Percentiles rank a stretch among this genome's conserved stretches.
Conservation (phyloP, 306 rosid genomes). For the Medicago lupulina region DNA sequence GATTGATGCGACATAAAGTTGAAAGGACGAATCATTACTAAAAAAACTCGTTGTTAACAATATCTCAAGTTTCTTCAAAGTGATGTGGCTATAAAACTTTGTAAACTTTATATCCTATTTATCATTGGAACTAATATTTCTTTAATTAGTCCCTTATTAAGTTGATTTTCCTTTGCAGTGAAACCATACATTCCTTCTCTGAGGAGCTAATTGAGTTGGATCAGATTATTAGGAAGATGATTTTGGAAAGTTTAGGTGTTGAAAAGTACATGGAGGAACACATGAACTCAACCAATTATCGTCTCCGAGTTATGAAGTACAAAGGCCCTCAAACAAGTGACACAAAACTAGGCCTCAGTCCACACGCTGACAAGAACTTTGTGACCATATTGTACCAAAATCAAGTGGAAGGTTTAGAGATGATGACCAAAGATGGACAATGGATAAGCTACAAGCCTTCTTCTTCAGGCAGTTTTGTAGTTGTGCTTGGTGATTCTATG, state of each 20-base stretch:
- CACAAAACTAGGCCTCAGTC: slow-evolving; percentile 54
- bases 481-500: slow-evolving; percentile 71
- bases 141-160: background rate
- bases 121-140: too few relatives aligned
- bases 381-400: slow-evolving; percentile 75
- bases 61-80: too few relatives aligned
- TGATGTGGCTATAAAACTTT: too few relatives aligned
- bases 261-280: slow-evolving; percentile 80
- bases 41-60: too few relatives aligned
- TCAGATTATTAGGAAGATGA: slow-evolving; percentile 70
- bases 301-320: slow-evolving; percentile 74
- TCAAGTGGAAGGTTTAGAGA: slow-evolving; percentile 72
- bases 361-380: slow-evolving; percentile 78
- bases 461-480: slow-evolving; percentile 54
- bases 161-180: slow-evolving; percentile 44
- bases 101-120: too few relatives aligned
- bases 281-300: slow-evolving; percentile 67
- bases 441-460: slow-evolving; percentile 73
- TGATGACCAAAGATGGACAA: slow-evolving; percentile 66
- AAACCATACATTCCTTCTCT: slow-evolving; percentile 59
- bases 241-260: slow-evolving; percentile 69
- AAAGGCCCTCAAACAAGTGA: slow-evolving; percentile 65
- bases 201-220: slow-evolving; percentile 63
- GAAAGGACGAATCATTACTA: too few relatives aligned
- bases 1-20: too few relatives aligned